Percentiles rank a stretch among this genome's conserved stretches.
phyloP scores from a whole-genome alignment of 2,329 filamentous ascomycete species.

The Sporothrix euskadiensis region DNA sequence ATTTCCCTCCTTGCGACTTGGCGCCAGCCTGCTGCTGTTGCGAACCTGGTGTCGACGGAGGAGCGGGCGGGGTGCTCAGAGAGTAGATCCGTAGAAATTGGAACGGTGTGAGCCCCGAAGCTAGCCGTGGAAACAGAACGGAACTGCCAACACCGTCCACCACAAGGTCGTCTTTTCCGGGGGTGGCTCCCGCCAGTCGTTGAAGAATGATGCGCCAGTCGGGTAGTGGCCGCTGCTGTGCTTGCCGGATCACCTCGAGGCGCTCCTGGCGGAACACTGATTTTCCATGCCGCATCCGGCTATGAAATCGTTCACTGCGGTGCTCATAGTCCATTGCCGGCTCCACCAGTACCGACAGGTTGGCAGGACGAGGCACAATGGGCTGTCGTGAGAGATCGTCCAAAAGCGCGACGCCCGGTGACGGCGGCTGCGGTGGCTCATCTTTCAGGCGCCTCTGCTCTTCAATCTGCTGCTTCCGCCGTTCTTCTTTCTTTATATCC shows the following conservation, averaged over 20 bases:
- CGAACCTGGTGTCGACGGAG: background rate
- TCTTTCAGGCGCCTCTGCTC: slow-evolving; percentile 3
- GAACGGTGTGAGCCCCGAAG: background rate
- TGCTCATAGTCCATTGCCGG: slow-evolving; percentile 33
- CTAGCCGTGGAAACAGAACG: background rate
- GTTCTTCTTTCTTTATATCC: slow-evolving; percentile 18
- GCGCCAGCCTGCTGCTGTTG: background rate
- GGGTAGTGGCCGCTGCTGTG: slow-evolving; percentile 37
- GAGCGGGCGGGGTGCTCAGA: background rate
- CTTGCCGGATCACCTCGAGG: slow-evolving; percentile 41
- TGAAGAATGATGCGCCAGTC: slow-evolving; percentile 47
- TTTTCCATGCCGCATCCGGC: slow-evolving; percentile 32
- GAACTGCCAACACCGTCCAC: background rate
- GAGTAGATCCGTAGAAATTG: slow-evolving; percentile 1
- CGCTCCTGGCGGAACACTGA: slow-evolving; percentile 43
- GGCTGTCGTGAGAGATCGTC: slow-evolving; percentile 34
- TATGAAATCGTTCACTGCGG: slow-evolving; percentile 34
- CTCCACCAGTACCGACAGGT: slow-evolving; percentile 37
- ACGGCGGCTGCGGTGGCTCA: background rate
- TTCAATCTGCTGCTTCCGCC: background rate
- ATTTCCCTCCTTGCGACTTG: background rate
- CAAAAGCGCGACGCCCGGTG: slow-evolving; percentile 32
- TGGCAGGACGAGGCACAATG: slow-evolving; percentile 25
- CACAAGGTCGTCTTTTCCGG: slow-evolving; percentile 19
- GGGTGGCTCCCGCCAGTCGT: slow-evolving; percentile 44